phyloP scores from a whole-genome alignment of 768 basidiomycete genomes.

The Suillus tomentosus region DNA sequence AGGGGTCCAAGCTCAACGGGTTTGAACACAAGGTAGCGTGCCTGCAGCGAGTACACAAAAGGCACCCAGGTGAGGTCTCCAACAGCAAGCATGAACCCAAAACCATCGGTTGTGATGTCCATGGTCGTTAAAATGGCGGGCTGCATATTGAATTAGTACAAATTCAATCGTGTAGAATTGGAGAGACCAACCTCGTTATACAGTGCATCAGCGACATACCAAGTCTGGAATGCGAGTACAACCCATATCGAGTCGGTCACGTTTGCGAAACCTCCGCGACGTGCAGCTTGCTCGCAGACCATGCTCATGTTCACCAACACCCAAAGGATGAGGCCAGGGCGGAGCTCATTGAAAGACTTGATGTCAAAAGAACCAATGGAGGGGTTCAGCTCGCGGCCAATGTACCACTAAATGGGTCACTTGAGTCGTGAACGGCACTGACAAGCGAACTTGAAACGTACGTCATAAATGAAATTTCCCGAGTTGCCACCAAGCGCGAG shows the following conservation, averaged over 20 bases:
- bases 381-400: slow-evolving; percentile 94
- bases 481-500: slow-evolving; percentile 93
- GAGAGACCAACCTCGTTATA: slow-evolving; percentile 78
- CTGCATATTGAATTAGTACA: slow-evolving; percentile 38
- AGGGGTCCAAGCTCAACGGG: slow-evolving; percentile 74
- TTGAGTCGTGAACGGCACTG: neutral
- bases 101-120: slow-evolving; percentile 97
- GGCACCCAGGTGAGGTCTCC: slow-evolving; percentile 95
- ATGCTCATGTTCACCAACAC: slow-evolving; percentile 86
- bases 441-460: slow-evolving; percentile 39
- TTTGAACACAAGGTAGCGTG: slow-evolving; percentile 91
- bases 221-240: slow-evolving; percentile 80
- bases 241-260: slow-evolving; percentile 93
- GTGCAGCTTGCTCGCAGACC: slow-evolving; percentile 87
- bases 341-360: slow-evolving; percentile 55
- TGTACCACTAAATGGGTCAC: slow-evolving; percentile 68
- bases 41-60: slow-evolving; percentile 91
- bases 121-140: slow-evolving; percentile 90
- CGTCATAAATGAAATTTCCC: slow-evolving; percentile 87
- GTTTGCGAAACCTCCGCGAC: slow-evolving; percentile 60
- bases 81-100: slow-evolving; percentile 96
- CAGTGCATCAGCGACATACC: slow-evolving; percentile 84
- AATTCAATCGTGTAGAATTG: neutral
- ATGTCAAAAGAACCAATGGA: slow-evolving; percentile 75
- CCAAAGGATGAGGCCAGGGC: slow-evolving; percentile 83